Evolutionary conservation across 345 rosid species (phyloP).

Genomic region (Lenwebbia sp.): DNA sequence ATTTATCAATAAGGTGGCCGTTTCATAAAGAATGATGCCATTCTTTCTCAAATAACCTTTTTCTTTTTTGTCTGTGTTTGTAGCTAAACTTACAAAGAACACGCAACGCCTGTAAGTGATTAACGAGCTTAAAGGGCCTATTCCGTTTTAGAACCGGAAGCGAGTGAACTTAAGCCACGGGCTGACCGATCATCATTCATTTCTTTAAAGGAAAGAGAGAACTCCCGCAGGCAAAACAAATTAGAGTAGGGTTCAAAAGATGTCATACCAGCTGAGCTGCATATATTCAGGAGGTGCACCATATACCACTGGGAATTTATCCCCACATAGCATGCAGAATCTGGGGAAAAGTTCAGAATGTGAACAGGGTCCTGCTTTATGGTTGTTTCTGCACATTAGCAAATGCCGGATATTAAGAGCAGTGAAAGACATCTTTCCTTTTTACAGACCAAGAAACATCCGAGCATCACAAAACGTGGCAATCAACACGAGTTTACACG

Average conservation of each 20-base stretch:
- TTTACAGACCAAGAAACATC: not conserved
- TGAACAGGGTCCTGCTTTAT: constrained; percentile 26
- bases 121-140: not conserved
- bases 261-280: not conserved
- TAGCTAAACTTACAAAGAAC: not conserved
- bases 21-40: no score
- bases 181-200: not conserved
- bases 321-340: constrained; percentile 59
- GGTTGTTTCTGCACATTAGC: constrained; percentile 32
- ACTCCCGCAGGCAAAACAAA: not conserved
- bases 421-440: not conserved
- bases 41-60: no score
- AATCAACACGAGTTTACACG: not conserved
- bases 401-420: not conserved
- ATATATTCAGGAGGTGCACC: no score
- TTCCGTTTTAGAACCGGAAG: not conserved
- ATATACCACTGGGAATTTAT: no score
- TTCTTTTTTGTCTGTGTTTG: no score
- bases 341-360: constrained; percentile 66
- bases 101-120: not conserved
- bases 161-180: not conserved
- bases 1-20: no score
- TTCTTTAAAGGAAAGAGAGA: not conserved
- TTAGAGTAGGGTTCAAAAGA: not conserved
- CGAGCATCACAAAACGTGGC: not conserved